Evolutionary conservation across 345 rosid genomes (phyloP).

Genomic region (Orychophragmus violaceus): DNA sequence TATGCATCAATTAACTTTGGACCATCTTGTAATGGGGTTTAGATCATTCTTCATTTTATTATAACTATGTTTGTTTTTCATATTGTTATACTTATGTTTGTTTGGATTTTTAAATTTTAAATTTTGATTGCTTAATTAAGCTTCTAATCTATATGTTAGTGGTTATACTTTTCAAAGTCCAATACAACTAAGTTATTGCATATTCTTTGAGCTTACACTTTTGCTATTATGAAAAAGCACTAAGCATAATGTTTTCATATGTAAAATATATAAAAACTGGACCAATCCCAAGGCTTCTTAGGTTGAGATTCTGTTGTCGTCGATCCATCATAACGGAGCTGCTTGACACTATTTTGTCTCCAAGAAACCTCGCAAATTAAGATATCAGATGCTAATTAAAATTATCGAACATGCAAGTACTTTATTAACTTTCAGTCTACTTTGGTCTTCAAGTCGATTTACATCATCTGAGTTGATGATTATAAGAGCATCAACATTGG

Average conservation of each 20-base stretch:
- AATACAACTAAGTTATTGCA: background rate
- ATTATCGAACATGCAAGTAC: background rate
- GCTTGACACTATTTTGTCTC: background rate
- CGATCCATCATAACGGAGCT: background rate
- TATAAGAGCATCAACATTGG: no score
- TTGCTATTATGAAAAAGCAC: slow-evolving; percentile 12
- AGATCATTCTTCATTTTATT: no score
- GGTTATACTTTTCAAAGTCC: background rate
- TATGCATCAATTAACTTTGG: no score
- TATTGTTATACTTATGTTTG: no score
- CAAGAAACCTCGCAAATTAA: background rate
- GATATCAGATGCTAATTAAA: background rate
- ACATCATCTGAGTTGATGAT: background rate
- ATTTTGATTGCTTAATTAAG: background rate
- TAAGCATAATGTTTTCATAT: background rate
- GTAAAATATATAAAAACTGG: background rate
- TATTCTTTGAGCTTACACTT: slow-evolving; percentile 15
- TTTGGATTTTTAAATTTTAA: background rate
- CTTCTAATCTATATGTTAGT: background rate
- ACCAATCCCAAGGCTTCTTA: background rate
- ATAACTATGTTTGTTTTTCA: no score
- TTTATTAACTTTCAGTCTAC: background rate
- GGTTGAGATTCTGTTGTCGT: background rate
- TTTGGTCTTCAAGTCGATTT: background rate
- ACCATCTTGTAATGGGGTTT: no score